Percentiles rank a stretch among this genome's conserved stretches.
Conservation (phyloP, 116 monocot species). For the Cymodocea nodosa region DNA sequence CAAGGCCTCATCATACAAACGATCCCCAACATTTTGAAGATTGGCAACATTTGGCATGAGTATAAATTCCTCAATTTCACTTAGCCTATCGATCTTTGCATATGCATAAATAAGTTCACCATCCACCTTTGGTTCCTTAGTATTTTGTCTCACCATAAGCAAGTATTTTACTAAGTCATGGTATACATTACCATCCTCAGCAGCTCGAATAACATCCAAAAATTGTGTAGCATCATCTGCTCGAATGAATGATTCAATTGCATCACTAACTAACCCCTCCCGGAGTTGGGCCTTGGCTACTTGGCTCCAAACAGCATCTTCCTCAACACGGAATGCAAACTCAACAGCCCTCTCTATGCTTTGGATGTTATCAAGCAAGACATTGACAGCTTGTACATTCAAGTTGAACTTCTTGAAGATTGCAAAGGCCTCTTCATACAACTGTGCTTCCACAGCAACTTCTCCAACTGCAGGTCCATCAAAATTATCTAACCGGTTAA, state of each 20-base stretch:
- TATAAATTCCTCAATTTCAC: constrained; percentile 96
- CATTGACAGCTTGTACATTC: constrained; percentile 95
- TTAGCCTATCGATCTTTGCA: constrained; percentile 84
- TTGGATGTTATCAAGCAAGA: constrained; percentile 76
- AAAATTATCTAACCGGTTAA: constrained; percentile 95
- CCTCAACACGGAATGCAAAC: constrained; percentile 96
- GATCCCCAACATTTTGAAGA: constrained; percentile 93
- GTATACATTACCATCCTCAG: constrained; percentile 83
- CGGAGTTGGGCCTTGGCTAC: constrained; percentile 89
- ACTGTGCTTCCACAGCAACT: constrained; percentile 89
- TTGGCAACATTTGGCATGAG: constrained; percentile 98
- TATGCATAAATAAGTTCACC: constrained; percentile 95
- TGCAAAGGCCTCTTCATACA: constrained; percentile 94
- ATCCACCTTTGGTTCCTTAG: constrained; percentile 86
- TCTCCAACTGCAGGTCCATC: constrained; percentile 96
- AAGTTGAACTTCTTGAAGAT: constrained; percentile 98
- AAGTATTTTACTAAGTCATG: constrained; percentile 89
- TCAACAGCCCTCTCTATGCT: constrained; percentile 89
- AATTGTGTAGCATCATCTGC: constrained; percentile 95
- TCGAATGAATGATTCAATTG: constrained; percentile 94
- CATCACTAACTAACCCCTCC: constrained; percentile 88
- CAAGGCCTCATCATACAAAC: constrained; percentile 74
- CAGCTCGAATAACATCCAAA: constrained; percentile 79
- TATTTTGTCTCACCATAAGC: constrained; percentile 88
- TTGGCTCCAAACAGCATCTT: constrained; percentile 97